Conservation (phyloP, 768 basidiomycete genomes). For the Butyriboletus loyo region DNA sequence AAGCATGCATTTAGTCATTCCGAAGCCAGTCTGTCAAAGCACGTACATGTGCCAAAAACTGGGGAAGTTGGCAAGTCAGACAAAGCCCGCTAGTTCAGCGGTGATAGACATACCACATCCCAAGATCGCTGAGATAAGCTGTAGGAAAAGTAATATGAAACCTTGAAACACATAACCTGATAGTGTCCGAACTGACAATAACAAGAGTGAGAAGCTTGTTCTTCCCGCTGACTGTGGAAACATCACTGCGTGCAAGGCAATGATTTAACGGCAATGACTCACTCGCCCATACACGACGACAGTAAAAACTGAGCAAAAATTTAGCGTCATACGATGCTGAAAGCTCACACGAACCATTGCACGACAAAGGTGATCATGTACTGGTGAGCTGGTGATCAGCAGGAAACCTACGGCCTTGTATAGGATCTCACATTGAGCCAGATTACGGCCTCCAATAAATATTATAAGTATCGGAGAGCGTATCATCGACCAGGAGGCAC, state of each 20-base stretch:
- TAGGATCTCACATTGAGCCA: conserved; percentile 1
- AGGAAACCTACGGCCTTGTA: not conserved
- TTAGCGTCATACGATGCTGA: not conserved
- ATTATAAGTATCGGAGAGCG: not conserved
- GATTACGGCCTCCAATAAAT: not conserved
- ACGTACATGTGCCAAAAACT: conserved; percentile 13
- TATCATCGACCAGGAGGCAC: not conserved
- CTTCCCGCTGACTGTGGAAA: conserved; percentile 12
- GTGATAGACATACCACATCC: conserved; percentile 1
- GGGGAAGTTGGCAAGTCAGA: not conserved
- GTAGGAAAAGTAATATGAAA: not conserved
- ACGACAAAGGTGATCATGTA: not conserved
- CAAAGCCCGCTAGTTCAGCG: not conserved
- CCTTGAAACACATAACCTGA: not conserved
- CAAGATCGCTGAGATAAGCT: not conserved
- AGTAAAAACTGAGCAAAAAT: conserved; percentile 10
- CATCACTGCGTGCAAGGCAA: not conserved
- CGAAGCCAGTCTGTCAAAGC: not conserved
- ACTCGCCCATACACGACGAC: conserved; percentile 15
- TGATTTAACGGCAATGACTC: not conserved
- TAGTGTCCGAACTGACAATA: conserved; percentile 5
- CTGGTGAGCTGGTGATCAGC: conserved; percentile 1
- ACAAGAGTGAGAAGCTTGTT: conserved; percentile 9
- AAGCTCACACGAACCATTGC: conserved; percentile 3
- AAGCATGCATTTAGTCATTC: not conserved